These are phyloP conservation scores for Phytophthora podocarpi DNA, from an alignment of 352 stramenopile genomes.

Conservation along the genomic window DNA sequence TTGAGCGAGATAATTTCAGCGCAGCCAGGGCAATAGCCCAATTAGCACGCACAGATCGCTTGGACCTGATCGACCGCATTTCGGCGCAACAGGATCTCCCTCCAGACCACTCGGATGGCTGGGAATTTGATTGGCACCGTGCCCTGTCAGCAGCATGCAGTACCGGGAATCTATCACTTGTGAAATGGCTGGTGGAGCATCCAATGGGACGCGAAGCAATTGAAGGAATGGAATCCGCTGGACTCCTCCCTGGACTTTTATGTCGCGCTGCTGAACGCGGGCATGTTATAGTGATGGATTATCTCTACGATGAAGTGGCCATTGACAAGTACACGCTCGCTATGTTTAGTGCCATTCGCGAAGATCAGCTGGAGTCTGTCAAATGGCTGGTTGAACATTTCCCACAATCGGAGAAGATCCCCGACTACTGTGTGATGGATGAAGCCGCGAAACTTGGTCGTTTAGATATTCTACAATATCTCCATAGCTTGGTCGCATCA, in stretches of 20 bases:
- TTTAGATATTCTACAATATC: slow-evolving; percentile 23
- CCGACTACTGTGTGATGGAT: slow-evolving; percentile 23
- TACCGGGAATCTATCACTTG: not conserved
- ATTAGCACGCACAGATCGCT: not conserved
- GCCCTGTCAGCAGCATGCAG: not conserved
- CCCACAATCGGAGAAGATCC: slow-evolving; percentile 8
- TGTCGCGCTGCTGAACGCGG: slow-evolving; percentile 14
- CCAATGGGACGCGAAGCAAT: not conserved
- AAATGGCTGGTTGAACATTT: slow-evolving; percentile 26
- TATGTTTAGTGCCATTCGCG: slow-evolving; percentile 8
- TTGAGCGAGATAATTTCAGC: not conserved
- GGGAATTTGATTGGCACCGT: not conserved
- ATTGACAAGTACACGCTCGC: slow-evolving; percentile 15
- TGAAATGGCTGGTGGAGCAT: not conserved
- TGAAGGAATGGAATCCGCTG: slow-evolving; percentile 1
- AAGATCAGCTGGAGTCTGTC: slow-evolving; percentile 10
- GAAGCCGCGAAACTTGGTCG: slow-evolving; percentile 20
- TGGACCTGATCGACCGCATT: not conserved
- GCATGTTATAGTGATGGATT: slow-evolving; percentile 12
- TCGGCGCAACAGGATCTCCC: not conserved
- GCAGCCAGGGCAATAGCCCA: not conserved
- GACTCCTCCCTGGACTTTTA: slow-evolving; percentile 15
- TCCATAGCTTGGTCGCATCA: slow-evolving; percentile 3
- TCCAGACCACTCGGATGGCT: not conserved
- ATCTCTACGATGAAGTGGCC: slow-evolving; percentile 6